A percentile compares a stretch with the other conserved stretches of the same genome.
Evolutionary conservation across 257 asterid genomes (phyloP).

Genomic region (Gardenia jasminoides): DNA sequence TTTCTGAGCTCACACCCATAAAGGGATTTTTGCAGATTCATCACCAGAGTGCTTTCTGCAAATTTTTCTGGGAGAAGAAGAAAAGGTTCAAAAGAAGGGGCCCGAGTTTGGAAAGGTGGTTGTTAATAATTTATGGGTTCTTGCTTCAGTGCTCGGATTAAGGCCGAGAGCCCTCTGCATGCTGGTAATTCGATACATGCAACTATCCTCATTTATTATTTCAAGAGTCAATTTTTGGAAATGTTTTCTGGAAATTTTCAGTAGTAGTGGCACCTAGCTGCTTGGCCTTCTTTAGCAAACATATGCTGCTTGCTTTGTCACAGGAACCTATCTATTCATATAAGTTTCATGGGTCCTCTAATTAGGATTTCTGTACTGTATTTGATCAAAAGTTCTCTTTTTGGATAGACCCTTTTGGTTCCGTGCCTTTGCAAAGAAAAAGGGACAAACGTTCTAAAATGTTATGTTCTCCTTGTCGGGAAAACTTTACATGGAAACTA

Average conservation of each 20-base stretch:
- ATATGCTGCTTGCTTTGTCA: background rate
- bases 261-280: background rate
- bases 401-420: background rate
- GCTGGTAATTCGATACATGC: slow-evolving; percentile 42
- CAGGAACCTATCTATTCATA: background rate
- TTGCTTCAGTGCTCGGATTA: slow-evolving; percentile 64
- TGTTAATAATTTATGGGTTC: slow-evolving; percentile 55
- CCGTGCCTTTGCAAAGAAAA: background rate
- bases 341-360: background rate
- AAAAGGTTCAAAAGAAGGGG: background rate
- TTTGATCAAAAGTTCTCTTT: slow-evolving; percentile 11
- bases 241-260: background rate
- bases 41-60: background rate
- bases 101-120: slow-evolving; percentile 1
- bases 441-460: background rate
- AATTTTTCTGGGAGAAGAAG: background rate
- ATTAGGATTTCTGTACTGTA: background rate
- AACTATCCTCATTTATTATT: background rate
- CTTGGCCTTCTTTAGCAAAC: background rate
- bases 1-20: background rate
- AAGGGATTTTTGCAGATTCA: background rate
- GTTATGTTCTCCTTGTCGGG: background rate
- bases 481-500: background rate
- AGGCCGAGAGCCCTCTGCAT: slow-evolving; percentile 65
- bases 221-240: background rate